Base-by-base conservation (phyloP, 805 yeast species). In the Martiniozyma abietophila region DNA sequence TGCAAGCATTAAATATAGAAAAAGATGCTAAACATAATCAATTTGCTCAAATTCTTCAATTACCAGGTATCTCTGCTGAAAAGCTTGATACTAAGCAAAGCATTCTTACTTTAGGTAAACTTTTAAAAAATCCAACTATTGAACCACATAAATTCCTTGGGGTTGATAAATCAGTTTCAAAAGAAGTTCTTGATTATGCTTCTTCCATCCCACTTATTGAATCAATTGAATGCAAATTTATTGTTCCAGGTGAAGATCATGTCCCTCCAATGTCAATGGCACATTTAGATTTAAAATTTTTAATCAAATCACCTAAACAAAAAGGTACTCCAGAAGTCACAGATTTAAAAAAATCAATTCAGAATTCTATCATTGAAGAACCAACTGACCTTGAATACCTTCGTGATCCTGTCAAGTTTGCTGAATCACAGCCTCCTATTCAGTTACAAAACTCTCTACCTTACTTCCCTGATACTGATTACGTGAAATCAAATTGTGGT, bases 231-330 rank as follows among this genome's bases (percentile, higher is more conserved):
- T 78, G 94, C 27, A 74, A 71, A 38, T 85, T 85, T 59, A 68
- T 70, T 42, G 95, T 89, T 27, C 89, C 95, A 4, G 97, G 97
- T 22, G 96, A 88, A 62, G 53, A 58, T 11, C 62, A 62, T 20
- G 76, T 82, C 19, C 74, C 86, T 1, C 80, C 95, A 18, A 67
- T 70, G 18, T 74, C 96, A 2, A 69, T 71, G 31, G 76, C 84
- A 7, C 88, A 84, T 56, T 62, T 94, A 39, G 76, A 74, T 20
- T 44, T 92, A 17, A 85, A 88, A 56, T 79, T 81, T 39, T 56
- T 83, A 28, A 73, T 85, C 25, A 76, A 78, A 47, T 82, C 94
- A 2, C 76, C 89, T 6, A 68, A 67, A 25, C 80, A 76, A 40
- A 78, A 78, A 50, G 62, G 71, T n/a, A 58, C 62, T 39, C 74